phyloP scores from a whole-genome alignment of 768 basidiomycete species.

The Solioccasus polychromus region DNA sequence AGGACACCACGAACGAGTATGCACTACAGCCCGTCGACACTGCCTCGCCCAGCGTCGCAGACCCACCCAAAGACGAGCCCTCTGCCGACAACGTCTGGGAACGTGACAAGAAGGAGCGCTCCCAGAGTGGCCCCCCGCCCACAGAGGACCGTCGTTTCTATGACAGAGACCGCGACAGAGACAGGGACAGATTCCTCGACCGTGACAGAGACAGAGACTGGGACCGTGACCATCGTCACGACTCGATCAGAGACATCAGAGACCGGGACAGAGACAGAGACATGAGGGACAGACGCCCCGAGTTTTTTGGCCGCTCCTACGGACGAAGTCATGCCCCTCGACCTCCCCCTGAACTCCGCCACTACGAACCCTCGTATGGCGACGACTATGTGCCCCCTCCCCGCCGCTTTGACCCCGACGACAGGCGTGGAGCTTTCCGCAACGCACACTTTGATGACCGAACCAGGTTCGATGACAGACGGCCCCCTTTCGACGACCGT shows the following conservation, averaged over 20 bases:
- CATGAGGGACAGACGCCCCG: slow-evolving; percentile 35
- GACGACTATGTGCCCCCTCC: slow-evolving; percentile 31
- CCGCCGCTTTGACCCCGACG: slow-evolving; percentile 34
- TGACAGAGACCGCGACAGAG: slow-evolving; percentile 36
- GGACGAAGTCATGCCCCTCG: slow-evolving; percentile 39
- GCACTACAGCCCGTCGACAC: slow-evolving; percentile 22
- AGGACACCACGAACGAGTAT: slow-evolving; percentile 30
- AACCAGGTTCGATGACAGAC: too few relatives aligned
- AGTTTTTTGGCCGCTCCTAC: slow-evolving; percentile 38
- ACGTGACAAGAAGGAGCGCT: slow-evolving; percentile 26
- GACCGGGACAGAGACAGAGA: slow-evolving; percentile 35
- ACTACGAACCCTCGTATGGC: slow-evolving; percentile 45
- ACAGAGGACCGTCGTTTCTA: slow-evolving; percentile 31
- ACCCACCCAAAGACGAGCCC: slow-evolving; percentile 32
- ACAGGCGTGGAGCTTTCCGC: slow-evolving; percentile 25
- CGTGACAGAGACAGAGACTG: slow-evolving; percentile 32
- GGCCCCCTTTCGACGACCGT: slow-evolving; percentile 31
- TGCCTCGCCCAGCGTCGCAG: slow-evolving; percentile 22
- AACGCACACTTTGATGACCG: slow-evolving; percentile 20
- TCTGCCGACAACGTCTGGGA: slow-evolving; percentile 28
- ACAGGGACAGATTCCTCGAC: slow-evolving; percentile 33
- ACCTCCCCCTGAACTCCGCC: slow-evolving; percentile 45
- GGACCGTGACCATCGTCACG: slow-evolving; percentile 36
- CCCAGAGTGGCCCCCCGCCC: slow-evolving; percentile 14
- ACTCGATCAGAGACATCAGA: slow-evolving; percentile 14